Conservation (phyloP, 768 basidiomycete species). For the Scleroderma citrinum region DNA sequence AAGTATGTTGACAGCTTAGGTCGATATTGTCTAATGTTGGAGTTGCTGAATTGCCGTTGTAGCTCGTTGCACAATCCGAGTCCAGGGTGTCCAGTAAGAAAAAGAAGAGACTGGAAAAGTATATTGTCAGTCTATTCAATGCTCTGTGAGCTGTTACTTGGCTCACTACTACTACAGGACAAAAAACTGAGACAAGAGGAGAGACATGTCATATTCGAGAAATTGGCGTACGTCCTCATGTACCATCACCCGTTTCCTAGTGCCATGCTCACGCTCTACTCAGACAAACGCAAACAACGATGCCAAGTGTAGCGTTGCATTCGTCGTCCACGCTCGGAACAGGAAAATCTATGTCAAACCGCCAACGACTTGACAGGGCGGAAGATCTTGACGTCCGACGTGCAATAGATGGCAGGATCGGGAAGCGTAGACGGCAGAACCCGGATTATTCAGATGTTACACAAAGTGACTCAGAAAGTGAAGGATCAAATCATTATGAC, state of each 20-base stretch:
- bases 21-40: too few relatives aligned
- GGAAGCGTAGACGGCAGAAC: constrained; percentile 45
- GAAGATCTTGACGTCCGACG: constrained; percentile 58
- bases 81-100: constrained; percentile 80
- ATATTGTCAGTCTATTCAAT: constrained; percentile 56
- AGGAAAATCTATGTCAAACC: constrained; percentile 54
- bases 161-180: constrained; percentile 42
- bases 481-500: constrained; percentile 23
- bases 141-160: not conserved
- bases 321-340: constrained; percentile 84
- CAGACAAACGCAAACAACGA: constrained; percentile 73
- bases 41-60: not conserved
- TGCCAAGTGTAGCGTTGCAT: constrained; percentile 56
- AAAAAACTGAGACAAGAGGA: constrained; percentile 93
- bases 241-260: not conserved
- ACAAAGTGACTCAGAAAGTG: constrained; percentile 22
- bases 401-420: constrained; percentile 41
- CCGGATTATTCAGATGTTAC: constrained; percentile 14
- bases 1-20: constrained; percentile 38
- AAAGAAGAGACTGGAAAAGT: constrained; percentile 85
- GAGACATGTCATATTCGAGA: constrained; percentile 67
- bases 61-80: constrained; percentile 44
- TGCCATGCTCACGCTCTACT: constrained; percentile 19
- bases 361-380: constrained; percentile 48
- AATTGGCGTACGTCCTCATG: constrained; percentile 59